phyloP scores from a whole-genome alignment of 305 asterid species.

The Fraxinus nigra region DNA sequence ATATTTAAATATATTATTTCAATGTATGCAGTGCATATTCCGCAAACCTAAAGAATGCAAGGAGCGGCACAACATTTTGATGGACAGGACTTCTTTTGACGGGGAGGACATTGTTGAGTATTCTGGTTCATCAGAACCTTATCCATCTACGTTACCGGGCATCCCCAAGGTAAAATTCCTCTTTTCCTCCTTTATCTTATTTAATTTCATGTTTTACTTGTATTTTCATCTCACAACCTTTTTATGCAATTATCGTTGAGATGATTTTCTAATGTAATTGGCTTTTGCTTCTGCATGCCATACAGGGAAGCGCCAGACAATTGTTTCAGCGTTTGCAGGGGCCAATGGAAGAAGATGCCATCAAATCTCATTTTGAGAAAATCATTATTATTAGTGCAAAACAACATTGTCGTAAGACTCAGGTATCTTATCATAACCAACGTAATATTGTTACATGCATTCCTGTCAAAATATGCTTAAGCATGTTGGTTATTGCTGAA shows the following conservation, averaged over 20 bases:
- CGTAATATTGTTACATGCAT: background rate
- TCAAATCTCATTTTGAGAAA: constrained; percentile 80
- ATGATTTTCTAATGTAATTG: constrained; percentile 13
- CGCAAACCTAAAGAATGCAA: constrained; percentile 85
- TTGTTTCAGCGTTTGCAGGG: constrained; percentile 83
- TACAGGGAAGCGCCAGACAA: constrained; percentile 83
- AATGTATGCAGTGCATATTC: constrained; percentile 56
- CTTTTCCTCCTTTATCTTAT: constrained; percentile 11
- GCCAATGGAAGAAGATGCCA: constrained; percentile 76
- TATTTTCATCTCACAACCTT: background rate
- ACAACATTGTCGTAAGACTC: constrained; percentile 44
- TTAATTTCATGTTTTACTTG: background rate
- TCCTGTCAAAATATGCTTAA: constrained; percentile 15
- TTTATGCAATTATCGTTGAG: background rate
- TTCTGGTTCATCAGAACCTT: constrained; percentile 79
- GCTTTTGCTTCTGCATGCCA: constrained; percentile 26
- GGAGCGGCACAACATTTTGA: constrained; percentile 67
- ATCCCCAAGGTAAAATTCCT: constrained; percentile 61
- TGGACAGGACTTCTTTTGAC: constrained; percentile 72
- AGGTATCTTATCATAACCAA: constrained; percentile 38
- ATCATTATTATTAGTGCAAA: constrained; percentile 54
- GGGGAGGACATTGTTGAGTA: constrained; percentile 87
- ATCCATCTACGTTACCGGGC: constrained; percentile 83
- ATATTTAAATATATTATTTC: constrained; percentile 21
- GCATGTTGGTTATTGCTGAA: constrained; percentile 5